Conservation (phyloP, 306 rosid genomes). For the Pueraria montana region DNA sequence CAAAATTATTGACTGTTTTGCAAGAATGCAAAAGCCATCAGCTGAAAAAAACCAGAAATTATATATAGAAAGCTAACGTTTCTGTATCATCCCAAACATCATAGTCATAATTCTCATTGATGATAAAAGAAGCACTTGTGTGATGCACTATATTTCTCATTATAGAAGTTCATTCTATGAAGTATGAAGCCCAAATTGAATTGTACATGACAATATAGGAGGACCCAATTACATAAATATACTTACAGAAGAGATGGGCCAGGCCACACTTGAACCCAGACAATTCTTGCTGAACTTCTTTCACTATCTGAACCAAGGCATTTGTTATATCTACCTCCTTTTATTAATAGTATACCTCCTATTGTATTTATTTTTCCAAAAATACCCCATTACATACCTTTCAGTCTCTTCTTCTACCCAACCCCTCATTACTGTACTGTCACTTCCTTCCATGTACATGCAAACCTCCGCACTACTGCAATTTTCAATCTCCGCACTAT, state of each 20-base stretch:
- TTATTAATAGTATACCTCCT: too few species aligned
- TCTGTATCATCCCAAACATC: constrained; percentile 90
- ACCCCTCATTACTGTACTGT: too few species aligned
- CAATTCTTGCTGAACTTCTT: constrained; percentile 80
- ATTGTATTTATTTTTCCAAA: too few species aligned
- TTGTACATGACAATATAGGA: background rate
- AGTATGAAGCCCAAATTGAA: constrained; percentile 1
- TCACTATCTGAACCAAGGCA: constrained; percentile 66
- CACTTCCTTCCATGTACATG: too few species aligned
- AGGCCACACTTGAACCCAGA: constrained; percentile 88
- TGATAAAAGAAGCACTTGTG: constrained; percentile 96
- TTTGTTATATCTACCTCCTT: too few species aligned
- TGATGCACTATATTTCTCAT: constrained; percentile 75
- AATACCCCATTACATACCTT: too few species aligned
- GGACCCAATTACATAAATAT: background rate
- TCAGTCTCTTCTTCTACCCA: too few species aligned
- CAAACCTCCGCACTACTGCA: too few species aligned
- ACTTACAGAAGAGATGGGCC: constrained; percentile 89
- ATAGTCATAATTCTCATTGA: constrained; percentile 91
- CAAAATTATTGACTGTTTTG: background rate
- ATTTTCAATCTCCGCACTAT: too few species aligned
- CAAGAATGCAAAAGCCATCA: background rate
- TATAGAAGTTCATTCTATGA: constrained; percentile 3
- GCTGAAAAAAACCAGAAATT: background rate
- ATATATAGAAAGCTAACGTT: constrained; percentile 34